Base-by-base conservation (phyloP, 768 basidiomycete species). In the Artomyces pyxidatus region DNA sequence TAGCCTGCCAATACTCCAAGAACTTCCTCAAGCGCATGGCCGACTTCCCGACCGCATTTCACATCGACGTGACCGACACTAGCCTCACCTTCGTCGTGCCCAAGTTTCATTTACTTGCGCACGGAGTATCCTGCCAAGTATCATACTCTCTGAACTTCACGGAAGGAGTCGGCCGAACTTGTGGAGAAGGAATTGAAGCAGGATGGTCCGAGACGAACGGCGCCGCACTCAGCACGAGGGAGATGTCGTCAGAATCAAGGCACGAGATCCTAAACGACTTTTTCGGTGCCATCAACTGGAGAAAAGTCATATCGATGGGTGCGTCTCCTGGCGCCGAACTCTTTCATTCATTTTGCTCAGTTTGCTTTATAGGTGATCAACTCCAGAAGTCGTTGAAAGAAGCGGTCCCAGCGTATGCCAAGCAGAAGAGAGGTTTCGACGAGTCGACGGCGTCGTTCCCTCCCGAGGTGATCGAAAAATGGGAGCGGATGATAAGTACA, bases 161-260 rank as follows among this genome's bases (percentile, higher is more conserved):
- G 8, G n/a, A 37, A 1, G 49, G 52, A 1, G 47, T 47, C 27
- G 60, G 56, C 7, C 23, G 47, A 11, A 51, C 47, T 8, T 48
- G 55, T 42, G 60, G 60, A 1, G 59, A 61, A 39, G 47, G 30
- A 12, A 45, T 58, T 2, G 59, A 61, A 42, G 26, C 54, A 3
- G 43, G 38, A 6, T 59, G 58, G 57, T 23, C 57, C 1, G 23
- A 45, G 7, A 38, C 47, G 3, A 59, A 59, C 28, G 26, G 39
- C 4, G 29, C 45, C 3, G 46, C 49, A 1, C 37, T 40, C 3
- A 45, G 37, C 6, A 54, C 50, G 4, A 35, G 46, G 2, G 58
- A 60, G 38, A 58, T 56, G 58, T 37, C 32, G 16, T 38, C 48
- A 4, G 54, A 43, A 4, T 27, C 40, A 9, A 37, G 52, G 4